Conservation (phyloP, 305 asterid genomes). For the Nicotiana rustica region DNA sequence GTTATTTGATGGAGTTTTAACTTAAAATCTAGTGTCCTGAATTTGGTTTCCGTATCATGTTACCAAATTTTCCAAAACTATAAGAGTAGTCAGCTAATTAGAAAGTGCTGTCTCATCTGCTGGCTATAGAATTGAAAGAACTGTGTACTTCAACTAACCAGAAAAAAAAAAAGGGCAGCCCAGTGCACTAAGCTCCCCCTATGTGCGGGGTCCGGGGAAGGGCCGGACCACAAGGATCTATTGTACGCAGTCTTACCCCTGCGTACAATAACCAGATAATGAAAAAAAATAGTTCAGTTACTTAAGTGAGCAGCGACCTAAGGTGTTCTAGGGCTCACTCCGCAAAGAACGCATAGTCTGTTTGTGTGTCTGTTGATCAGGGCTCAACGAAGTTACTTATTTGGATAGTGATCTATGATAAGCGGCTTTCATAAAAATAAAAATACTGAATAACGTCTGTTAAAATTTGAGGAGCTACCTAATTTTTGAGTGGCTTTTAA, state of each 20-base stretch:
- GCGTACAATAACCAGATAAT: background rate
- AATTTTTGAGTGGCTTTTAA: background rate
- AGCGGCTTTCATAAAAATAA: background rate
- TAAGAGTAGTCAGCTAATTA: background rate
- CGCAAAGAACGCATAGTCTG: background rate
- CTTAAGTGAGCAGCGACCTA: constrained; percentile 1
- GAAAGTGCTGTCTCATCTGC: background rate
- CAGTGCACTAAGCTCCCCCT: too few species aligned
- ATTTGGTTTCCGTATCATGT: background rate
- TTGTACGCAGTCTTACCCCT: background rate
- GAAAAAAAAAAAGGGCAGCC: too few species aligned
- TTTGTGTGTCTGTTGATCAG: constrained; percentile 5
- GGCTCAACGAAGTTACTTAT: background rate
- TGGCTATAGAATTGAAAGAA: background rate
- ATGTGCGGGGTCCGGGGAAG: too few species aligned
- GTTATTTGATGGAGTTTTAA: background rate
- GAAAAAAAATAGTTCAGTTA: background rate
- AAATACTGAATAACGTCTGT: background rate
- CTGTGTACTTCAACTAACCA: background rate
- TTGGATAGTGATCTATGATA: background rate
- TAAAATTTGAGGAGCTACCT: background rate
- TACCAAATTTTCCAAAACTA: background rate
- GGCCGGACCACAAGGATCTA: too few species aligned
- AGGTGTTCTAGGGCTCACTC: background rate
- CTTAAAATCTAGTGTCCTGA: background rate